Evolutionary conservation across 495 filamentous ascomycete species (phyloP), one percentile per base, ranked within the genome.

Genomic region (Podospora didyma): DNA sequence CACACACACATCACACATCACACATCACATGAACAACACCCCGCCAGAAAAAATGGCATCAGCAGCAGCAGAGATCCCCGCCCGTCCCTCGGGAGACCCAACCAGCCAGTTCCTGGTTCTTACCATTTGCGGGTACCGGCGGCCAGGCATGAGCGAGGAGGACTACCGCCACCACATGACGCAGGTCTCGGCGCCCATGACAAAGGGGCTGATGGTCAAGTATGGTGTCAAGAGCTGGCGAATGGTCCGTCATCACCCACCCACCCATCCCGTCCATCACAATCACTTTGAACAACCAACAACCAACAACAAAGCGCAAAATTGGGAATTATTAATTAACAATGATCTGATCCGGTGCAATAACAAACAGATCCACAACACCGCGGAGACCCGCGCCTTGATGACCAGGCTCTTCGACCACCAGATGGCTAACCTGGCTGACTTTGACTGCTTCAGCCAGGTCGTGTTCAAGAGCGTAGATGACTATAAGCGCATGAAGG

Each of bases 101-200:
- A 9, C 26, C 26, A 45, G 31, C 17, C 37, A 51, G 46, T 57
- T n/a, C 50, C 66, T 77, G 47, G 75, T 73, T 61, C 67, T 75
- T 42, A 80, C 78, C 11, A 74, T 82, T 49, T 75, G 70, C 39
- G 78, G 75, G 42, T 80, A 81, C 57, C 70, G 73, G 19, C 74
- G 73, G 61, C 65, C 70, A 9, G 77, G 74, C 16, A 79, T 80
- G 75, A 75, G 68, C 61, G 75, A 79, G 41, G 73, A 77, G 61
- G 75, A 65, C 23, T 80, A 80, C 56, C 65, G 69, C 10, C 52
- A 74, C 23, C 70, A 81, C 62, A 80, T 81, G 77, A 63, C 54
- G 9, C 58, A 78, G n/a, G 57, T 75, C 2, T 72, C 69, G 1
- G 77, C 74, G 0, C 74, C 75, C 0, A 56, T 79, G 63, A 71